phyloP scores from a whole-genome alignment of 805 yeast species.

The Yarrowia sp. region DNA sequence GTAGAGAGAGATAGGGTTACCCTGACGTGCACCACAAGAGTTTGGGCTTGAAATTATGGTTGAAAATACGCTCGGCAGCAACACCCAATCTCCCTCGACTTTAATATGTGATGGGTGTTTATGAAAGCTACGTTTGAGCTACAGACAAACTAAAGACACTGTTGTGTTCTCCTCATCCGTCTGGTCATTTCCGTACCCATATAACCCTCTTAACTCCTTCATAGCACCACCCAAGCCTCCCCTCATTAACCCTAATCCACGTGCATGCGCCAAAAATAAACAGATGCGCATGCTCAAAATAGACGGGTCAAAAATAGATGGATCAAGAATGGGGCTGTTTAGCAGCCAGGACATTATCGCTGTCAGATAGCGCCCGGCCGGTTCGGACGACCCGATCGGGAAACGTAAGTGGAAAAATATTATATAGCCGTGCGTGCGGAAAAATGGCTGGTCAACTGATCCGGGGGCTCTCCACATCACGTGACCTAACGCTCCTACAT shows the following conservation, averaged over 20 bases:
- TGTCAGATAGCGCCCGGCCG: neutral
- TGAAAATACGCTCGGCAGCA: neutral
- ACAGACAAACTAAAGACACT: too few relatives aligned
- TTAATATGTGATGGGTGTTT: too few relatives aligned
- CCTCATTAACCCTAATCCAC: constrained; percentile 1
- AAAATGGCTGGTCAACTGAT: too few relatives aligned
- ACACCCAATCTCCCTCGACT: neutral
- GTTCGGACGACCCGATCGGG: neutral
- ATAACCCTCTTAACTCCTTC: neutral
- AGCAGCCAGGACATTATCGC: neutral
- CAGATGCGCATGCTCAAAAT: neutral
- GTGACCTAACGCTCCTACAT: neutral
- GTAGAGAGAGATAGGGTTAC: too few relatives aligned
- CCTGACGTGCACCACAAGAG: too few relatives aligned
- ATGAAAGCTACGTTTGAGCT: neutral
- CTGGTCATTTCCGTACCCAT: too few relatives aligned
- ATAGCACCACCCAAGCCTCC: neutral
- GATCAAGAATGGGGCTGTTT: neutral
- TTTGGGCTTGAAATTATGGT: neutral
- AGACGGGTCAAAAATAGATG: neutral
- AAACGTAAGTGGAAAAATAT: neutral
- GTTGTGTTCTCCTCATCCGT: too few relatives aligned
- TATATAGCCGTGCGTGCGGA: neutral
- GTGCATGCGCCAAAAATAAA: constrained; percentile 10
- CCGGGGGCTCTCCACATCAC: neutral